phyloP scores from a whole-genome alignment of 495 filamentous ascomycete genomes.

The Tuber umbilicatum region DNA sequence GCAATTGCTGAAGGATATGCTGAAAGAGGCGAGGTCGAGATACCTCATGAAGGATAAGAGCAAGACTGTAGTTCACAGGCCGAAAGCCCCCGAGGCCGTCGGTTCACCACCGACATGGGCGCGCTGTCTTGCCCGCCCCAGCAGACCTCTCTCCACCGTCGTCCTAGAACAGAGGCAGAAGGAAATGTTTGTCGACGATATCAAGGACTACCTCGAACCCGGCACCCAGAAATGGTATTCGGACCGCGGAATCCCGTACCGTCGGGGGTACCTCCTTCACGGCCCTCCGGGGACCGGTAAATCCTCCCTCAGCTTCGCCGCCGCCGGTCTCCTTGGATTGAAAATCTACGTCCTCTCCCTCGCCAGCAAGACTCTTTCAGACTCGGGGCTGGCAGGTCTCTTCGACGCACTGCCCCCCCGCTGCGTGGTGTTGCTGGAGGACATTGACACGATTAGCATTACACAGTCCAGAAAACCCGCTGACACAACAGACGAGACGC shows the following conservation, averaged over 20 bases:
- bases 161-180: conserved; percentile 72
- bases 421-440: conserved; percentile 68
- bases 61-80: conserved; percentile 32
- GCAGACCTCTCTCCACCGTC: conserved; percentile 74
- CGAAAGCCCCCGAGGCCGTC: conserved; percentile 26
- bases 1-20: conserved; percentile 22
- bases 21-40: conserved; percentile 24
- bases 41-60: conserved; percentile 32
- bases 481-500: conserved; percentile 21
- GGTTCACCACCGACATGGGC: conserved; percentile 32
- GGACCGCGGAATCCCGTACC: conserved; percentile 81
- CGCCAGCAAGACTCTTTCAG: conserved; percentile 56
- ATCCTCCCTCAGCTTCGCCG: conserved; percentile 55
- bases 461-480: conserved; percentile 47
- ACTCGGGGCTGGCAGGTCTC: conserved; percentile 62
- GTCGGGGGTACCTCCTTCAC: conserved; percentile 82
- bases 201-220: conserved; percentile 80
- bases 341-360: conserved; percentile 64
- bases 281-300: conserved; percentile 55
- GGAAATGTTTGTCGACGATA: conserved; percentile 63
- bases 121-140: conserved; percentile 48
- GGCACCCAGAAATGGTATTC: conserved; percentile 69
- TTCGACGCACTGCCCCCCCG: conserved; percentile 62
- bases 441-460: conserved; percentile 66
- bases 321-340: conserved; percentile 65